phyloP scores from a whole-genome alignment of 1,284 basidiomycete genomes.

The Dichomitus squalens region DNA sequence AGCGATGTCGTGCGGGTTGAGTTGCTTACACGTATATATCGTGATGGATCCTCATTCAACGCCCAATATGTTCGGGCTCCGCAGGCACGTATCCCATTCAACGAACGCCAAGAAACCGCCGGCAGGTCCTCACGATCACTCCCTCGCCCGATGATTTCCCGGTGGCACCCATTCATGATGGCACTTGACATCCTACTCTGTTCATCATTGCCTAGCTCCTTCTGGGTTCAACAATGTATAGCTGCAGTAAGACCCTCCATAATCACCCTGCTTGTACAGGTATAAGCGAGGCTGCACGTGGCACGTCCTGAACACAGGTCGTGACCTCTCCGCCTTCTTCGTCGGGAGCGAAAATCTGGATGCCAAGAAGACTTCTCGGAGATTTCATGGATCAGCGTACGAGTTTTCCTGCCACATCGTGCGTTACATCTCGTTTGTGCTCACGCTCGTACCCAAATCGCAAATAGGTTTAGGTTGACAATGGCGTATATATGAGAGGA shows the following conservation, averaged over 20 bases:
- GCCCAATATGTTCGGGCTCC: too few relatives aligned
- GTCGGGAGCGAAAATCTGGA: not conserved
- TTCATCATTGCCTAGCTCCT: too few relatives aligned
- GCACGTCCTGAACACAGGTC: not conserved
- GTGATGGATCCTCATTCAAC: not conserved
- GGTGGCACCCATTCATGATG: too few relatives aligned
- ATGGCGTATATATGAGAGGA: not conserved
- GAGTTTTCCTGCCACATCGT: too few relatives aligned
- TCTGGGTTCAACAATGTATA: too few relatives aligned
- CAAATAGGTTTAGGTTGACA: not conserved
- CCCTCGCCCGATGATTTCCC: too few relatives aligned
- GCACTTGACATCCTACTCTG: too few relatives aligned
- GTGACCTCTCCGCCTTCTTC: not conserved
- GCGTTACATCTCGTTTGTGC: not conserved
- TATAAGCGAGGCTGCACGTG: not conserved
- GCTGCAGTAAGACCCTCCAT: constrained; percentile 2
- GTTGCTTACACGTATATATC: not conserved
- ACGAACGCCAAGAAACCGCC: too few relatives aligned
- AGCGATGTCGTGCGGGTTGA: not conserved
- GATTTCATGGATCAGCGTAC: constrained; percentile 5
- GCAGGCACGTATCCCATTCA: too few relatives aligned
- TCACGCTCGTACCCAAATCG: not conserved
- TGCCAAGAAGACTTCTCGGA: not conserved
- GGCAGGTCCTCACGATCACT: too few relatives aligned
- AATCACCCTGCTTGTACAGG: not conserved